Evolutionary conservation across 257 asterid genomes (phyloP).

Genomic region (Echium plantagineum): DNA sequence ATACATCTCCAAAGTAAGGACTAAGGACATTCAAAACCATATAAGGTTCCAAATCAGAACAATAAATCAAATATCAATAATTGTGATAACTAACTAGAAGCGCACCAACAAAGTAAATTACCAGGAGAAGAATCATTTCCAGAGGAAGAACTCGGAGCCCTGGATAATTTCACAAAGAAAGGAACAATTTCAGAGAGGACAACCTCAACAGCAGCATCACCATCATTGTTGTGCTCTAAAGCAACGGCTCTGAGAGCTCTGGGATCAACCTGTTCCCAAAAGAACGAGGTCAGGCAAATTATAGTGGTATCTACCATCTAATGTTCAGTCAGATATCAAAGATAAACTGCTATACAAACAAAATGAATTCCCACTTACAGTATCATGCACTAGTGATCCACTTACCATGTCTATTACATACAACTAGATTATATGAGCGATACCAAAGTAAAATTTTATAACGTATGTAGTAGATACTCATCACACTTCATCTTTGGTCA

Average conservation of each 20-base stretch:
- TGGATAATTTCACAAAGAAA: constrained; percentile 27
- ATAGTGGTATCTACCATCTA: no score
- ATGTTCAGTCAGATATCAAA: no score
- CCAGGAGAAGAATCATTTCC: constrained; percentile 4
- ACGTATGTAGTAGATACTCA: no score
- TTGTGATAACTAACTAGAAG: neutral
- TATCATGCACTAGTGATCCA: neutral
- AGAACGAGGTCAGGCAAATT: neutral
- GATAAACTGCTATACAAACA: neutral
- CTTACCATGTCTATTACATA: neutral
- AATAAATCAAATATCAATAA: no score
- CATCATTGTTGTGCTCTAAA: constrained; percentile 62
- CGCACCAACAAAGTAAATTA: no score
- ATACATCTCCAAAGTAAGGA: neutral
- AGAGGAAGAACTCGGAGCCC: constrained; percentile 18
- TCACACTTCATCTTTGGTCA: no score
- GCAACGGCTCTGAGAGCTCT: constrained; percentile 79
- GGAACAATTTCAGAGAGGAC: constrained; percentile 70
- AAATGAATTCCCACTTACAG: neutral
- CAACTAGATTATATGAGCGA: no score
- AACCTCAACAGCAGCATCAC: constrained; percentile 53
- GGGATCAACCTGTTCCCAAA: constrained; percentile 45
- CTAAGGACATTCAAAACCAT: no score
- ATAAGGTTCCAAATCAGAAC: neutral
- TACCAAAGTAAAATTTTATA: no score